These are phyloP conservation scores for Aquilaria agallochum DNA, from an alignment of 441 rosid genomes.

Conservation along the genomic window DNA sequence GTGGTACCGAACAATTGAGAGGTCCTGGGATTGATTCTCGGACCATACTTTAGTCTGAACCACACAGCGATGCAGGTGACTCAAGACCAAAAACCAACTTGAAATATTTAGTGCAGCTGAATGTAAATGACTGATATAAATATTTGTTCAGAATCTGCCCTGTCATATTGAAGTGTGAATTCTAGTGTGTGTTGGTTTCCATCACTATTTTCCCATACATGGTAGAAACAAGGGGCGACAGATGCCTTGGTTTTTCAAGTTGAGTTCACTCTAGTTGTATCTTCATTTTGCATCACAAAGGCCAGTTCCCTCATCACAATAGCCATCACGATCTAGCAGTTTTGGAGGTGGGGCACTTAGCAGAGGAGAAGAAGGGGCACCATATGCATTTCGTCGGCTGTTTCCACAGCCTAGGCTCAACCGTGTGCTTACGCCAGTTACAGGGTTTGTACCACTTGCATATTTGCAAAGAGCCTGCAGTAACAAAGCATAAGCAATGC, in stretches of 20 bases:
- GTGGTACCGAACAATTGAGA: too few species aligned
- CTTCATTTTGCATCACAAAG: slow-evolving; percentile 63
- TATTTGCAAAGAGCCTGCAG: slow-evolving; percentile 89
- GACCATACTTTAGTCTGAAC: too few species aligned
- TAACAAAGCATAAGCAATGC: background rate
- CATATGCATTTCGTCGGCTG: slow-evolving; percentile 78
- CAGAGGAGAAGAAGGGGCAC: slow-evolving; percentile 88
- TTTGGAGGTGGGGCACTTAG: slow-evolving; percentile 82
- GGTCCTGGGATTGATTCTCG: too few species aligned
- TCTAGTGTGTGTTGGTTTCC: too few species aligned
- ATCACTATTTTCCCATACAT: too few species aligned
- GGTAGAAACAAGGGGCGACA: too few species aligned
- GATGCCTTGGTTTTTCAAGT: background rate
- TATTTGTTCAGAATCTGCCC: too few species aligned
- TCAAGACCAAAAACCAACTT: too few species aligned
- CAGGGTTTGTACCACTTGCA: slow-evolving; percentile 85
- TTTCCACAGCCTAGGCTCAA: slow-evolving; percentile 84
- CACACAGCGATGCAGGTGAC: too few species aligned
- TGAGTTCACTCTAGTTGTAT: background rate
- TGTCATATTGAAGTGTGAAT: too few species aligned
- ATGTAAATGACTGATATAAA: too few species aligned
- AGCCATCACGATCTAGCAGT: slow-evolving; percentile 84
- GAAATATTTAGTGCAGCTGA: too few species aligned
- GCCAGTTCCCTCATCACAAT: slow-evolving; percentile 63
- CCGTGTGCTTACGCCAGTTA: slow-evolving; percentile 81